phyloP scores from a whole-genome alignment of 805 yeast species.

The Saitoella complicata region DNA sequence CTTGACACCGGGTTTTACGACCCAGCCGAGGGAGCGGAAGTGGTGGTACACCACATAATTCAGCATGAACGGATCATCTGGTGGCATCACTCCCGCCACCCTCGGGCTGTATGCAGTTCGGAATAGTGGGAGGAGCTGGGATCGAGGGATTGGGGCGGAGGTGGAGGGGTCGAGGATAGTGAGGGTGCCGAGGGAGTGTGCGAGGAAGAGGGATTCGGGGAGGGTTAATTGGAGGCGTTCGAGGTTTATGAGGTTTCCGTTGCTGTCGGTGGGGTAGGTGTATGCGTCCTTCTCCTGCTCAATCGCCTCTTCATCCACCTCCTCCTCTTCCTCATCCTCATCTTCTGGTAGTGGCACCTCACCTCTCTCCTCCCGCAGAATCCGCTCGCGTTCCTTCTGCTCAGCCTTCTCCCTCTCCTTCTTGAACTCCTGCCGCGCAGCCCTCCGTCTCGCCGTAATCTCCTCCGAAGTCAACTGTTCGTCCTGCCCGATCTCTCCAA shows the following conservation, averaged over 20 bases:
- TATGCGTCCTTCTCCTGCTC: conserved; percentile 17
- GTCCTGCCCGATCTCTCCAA: conserved; percentile 23
- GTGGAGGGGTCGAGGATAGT: conserved; percentile 17
- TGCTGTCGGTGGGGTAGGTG: conserved; percentile 16
- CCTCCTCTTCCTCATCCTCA: conserved; percentile 17
- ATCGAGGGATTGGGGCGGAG: neutral
- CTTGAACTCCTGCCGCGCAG: conserved; percentile 59
- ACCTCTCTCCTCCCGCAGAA: conserved; percentile 25
- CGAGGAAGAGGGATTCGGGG: conserved; percentile 56
- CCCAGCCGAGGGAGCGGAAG: conserved; percentile 83
- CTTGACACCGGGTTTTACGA: conserved; percentile 79
- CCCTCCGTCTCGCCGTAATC: conserved; percentile 54
- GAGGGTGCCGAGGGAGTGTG: conserved; percentile 38
- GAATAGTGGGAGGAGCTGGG: neutral
- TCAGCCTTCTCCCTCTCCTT: conserved; percentile 48
- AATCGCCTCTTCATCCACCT: conserved; percentile 19
- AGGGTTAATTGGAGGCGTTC: conserved; percentile 53
- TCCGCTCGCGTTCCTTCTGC: conserved; percentile 26
- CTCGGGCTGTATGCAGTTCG: neutral
- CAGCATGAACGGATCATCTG: conserved; percentile 28
- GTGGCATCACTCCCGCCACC: conserved; percentile 3
- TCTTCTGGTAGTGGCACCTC: conserved; percentile 12
- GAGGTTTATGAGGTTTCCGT: conserved; percentile 17
- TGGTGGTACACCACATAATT: conserved; percentile 70
- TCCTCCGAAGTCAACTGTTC: conserved; percentile 45